phyloP scores from a whole-genome alignment of 108 stramenopile genomes.

The Skeletonema costatum region DNA sequence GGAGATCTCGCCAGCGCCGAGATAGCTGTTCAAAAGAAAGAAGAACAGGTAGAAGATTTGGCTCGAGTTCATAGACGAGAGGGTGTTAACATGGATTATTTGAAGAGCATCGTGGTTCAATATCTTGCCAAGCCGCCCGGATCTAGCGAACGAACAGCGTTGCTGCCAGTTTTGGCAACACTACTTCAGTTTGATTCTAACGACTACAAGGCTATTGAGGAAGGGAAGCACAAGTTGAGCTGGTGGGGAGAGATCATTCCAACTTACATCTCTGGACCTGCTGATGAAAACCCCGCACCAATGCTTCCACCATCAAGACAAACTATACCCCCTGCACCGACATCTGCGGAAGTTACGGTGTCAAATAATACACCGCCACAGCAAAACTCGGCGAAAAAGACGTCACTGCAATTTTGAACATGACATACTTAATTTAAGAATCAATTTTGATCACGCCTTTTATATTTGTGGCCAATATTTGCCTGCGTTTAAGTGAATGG shows the following conservation, averaged over 20 bases:
- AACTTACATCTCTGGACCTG: slow-evolving; percentile 53
- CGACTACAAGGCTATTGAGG: slow-evolving; percentile 86
- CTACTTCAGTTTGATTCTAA: slow-evolving; percentile 81
- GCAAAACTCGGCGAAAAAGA: slow-evolving; percentile 24
- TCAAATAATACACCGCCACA: slow-evolving; percentile 19
- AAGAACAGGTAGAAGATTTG: slow-evolving; percentile 78
- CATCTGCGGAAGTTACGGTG: slow-evolving; percentile 45
- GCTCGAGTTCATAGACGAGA: slow-evolving; percentile 79
- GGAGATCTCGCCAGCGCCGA: slow-evolving; percentile 78
- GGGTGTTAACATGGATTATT: slow-evolving; percentile 90
- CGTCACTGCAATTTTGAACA: slow-evolving; percentile 61
- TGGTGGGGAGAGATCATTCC: slow-evolving; percentile 82
- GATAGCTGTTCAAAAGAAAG: slow-evolving; percentile 60
- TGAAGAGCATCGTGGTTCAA: slow-evolving; percentile 91
- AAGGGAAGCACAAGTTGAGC: slow-evolving; percentile 77
- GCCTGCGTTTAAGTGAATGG: no score
- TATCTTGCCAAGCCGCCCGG: slow-evolving; percentile 87
- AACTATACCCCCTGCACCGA: slow-evolving; percentile 15
- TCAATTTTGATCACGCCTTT: not conserved
- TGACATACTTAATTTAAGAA: not conserved
- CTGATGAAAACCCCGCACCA: not conserved
- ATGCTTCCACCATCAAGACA: slow-evolving; percentile 18
- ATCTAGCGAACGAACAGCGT: slow-evolving; percentile 76
- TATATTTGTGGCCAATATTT: not conserved
- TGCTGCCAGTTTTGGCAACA: slow-evolving; percentile 87